Evolutionary conservation across 1,284 basidiomycete species (phyloP).

Genomic region (Ustilago loliicola): DNA sequence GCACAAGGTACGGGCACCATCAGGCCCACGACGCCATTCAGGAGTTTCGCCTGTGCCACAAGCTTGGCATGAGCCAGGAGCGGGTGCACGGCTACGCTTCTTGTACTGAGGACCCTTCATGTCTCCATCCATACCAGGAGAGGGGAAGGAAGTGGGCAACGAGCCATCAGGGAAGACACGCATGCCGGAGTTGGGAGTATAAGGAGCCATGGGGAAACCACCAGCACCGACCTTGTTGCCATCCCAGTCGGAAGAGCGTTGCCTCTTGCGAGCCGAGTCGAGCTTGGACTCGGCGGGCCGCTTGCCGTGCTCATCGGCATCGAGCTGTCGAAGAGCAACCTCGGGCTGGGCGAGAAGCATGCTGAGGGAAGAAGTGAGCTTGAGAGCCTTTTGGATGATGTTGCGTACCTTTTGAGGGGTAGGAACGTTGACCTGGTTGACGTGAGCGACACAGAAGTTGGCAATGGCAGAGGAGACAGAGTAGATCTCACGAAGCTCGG

Average conservation of each 20-base stretch:
- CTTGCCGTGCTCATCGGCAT: slow-evolving; percentile 43
- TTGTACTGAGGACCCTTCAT: slow-evolving; percentile 62
- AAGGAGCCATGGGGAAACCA: slow-evolving; percentile 27
- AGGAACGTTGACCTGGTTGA: slow-evolving; percentile 44
- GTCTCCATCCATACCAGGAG: slow-evolving; percentile 45
- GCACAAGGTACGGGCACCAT: slow-evolving; percentile 68
- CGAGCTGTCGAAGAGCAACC: slow-evolving; percentile 46
- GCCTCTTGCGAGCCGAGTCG: slow-evolving; percentile 51
- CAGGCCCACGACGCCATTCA: slow-evolving; percentile 68
- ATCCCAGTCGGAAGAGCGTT: slow-evolving; percentile 50
- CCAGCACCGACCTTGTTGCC: slow-evolving; percentile 12
- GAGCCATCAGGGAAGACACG: slow-evolving; percentile 47
- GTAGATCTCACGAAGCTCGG: slow-evolving; percentile 53
- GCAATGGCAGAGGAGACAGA: slow-evolving; percentile 55
- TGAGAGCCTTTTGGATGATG: slow-evolving; percentile 53
- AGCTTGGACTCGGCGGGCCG: slow-evolving; percentile 45
- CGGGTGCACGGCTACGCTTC: slow-evolving; percentile 68
- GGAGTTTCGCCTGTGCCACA: slow-evolving; percentile 66
- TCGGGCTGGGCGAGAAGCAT: slow-evolving; percentile 55
- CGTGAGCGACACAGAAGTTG: slow-evolving; percentile 55
- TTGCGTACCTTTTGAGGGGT: slow-evolving; percentile 50
- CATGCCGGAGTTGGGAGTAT: slow-evolving; percentile 27
- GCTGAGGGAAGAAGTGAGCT: slow-evolving; percentile 58
- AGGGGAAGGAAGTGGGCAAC: slow-evolving; percentile 43
- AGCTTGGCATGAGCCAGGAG: slow-evolving; percentile 63